Base-by-base conservation (phyloP, 768 basidiomycete species). In the Leccinum uliginosum region DNA sequence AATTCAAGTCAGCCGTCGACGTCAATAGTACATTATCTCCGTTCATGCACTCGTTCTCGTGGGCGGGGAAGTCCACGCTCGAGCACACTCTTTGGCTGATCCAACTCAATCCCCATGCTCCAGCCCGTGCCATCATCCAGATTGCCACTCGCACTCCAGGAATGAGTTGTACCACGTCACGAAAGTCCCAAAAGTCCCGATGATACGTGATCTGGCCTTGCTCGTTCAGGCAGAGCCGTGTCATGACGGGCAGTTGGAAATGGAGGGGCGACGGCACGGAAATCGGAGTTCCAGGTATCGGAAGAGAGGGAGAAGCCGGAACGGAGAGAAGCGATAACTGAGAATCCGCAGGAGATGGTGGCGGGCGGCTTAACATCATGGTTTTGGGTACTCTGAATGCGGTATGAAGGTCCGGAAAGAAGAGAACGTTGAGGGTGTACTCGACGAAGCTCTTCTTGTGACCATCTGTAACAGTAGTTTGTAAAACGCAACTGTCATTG, bases 141-240 rank as follows among this genome's bases (percentile, higher is more conserved):
- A 88, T 83, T 1, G 80, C 80, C 45, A 86, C 70, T 9, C 82
- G 79, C 58, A 83, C 78, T 4, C 89, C 88, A 4, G 89, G 89
- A 9, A 90, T 67, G 40, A 91, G 79, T 35, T 84, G 83, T 64
- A 90, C 75, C 56, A 92, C 75, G 66, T 93, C 91, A 67, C 85
- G 83, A 44, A 89, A 76, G 62, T 92, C 89, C 88, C 87, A 91
- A 38, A 88, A 77, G 65, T 92, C 91, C 27, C 88, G 80, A 67
- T 93, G 91, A 63, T 84, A 81, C 4, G 87, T 86, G 59, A 93
- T 85, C 57, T 80, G 81, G n/a, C 87, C 88, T 65, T 85, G 85
- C 62, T 91, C 90, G 71, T 91, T 91, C 71, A 93, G 90, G 30
- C 81, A 79, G 34, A 92, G 78, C 27, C 84, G 81, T 4, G 89